phyloP scores from a whole-genome alignment of 1,284 basidiomycete species.

The Ustilago esculenta region DNA sequence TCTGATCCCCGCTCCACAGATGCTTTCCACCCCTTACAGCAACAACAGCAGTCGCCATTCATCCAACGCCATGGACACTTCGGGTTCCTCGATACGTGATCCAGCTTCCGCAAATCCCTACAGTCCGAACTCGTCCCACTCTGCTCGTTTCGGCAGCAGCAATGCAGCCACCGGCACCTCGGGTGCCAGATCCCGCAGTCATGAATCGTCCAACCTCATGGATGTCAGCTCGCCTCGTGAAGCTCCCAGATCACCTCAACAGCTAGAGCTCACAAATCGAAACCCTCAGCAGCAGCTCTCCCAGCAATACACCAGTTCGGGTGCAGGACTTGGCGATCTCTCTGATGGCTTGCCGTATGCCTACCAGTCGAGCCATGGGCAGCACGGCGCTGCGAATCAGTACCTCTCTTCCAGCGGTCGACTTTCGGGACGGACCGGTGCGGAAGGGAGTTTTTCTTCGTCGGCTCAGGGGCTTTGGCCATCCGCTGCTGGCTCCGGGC shows the following conservation, averaged over 20 bases:
- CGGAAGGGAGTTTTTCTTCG: no score
- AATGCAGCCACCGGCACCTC: conserved; percentile 7
- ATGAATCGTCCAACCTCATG: conserved; percentile 33
- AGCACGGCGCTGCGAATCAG: conserved; percentile 23
- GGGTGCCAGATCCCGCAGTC: conserved; percentile 7
- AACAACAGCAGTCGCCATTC: conserved; percentile 40
- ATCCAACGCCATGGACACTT: conserved; percentile 49
- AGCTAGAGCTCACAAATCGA: conserved; percentile 4
- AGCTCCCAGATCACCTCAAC: conserved; percentile 26
- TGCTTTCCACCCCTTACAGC: conserved; percentile 37
- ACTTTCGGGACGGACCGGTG: no score
- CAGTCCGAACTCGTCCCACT: conserved; percentile 36
- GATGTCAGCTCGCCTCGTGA: conserved; percentile 33
- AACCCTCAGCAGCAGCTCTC: conserved; percentile 10
- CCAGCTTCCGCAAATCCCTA: conserved; percentile 22
- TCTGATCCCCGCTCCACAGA: conserved; percentile 37
- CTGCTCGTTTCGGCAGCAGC: conserved; percentile 26
- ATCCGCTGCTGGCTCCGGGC: conserved; percentile 8
- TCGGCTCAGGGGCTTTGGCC: conserved; percentile 29
- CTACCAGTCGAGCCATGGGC: conserved; percentile 25
- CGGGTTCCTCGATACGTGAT: conserved; percentile 36
- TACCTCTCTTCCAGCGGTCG: conserved; percentile 20
- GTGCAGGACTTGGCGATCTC: conserved; percentile 33
- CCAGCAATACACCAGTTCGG: conserved; percentile 25
- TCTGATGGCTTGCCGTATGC: conserved; percentile 41